Conservation (phyloP, 2,329 filamentous ascomycete species). For the Macrophomina phaseolina region DNA sequence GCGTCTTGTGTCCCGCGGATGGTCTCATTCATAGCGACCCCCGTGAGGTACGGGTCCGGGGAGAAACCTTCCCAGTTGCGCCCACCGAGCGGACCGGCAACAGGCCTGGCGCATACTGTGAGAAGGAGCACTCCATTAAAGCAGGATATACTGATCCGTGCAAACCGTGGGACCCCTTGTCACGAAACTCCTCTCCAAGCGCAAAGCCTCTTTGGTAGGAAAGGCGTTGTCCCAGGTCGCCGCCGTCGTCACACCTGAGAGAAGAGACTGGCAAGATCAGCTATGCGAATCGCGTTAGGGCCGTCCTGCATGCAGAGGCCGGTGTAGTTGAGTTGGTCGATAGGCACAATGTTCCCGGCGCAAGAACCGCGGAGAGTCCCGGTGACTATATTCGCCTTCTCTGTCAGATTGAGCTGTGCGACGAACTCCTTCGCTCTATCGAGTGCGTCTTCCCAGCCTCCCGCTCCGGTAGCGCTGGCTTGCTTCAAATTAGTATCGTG, state of each 20-base stretch:
- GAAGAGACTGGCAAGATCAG: constrained; percentile 41
- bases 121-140: not conserved
- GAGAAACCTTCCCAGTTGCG: constrained; percentile 58
- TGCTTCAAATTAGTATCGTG: not conserved
- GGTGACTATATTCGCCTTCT: constrained; percentile 45
- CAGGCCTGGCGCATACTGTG: constrained; percentile 32
- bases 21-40: constrained; percentile 49
- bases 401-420: constrained; percentile 42
- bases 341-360: constrained; percentile 43
- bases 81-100: constrained; percentile 52
- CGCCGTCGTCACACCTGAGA: constrained; percentile 44
- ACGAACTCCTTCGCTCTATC: constrained; percentile 42
- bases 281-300: constrained; percentile 30
- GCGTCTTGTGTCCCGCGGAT: constrained; percentile 52
- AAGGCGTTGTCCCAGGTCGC: constrained; percentile 48
- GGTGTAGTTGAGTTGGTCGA: constrained; percentile 44
- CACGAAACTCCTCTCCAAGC: constrained; percentile 40
- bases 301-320: constrained; percentile 50
- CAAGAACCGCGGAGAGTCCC: constrained; percentile 31
- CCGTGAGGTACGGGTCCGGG: constrained; percentile 55
- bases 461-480: constrained; percentile 30
- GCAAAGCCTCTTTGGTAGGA: constrained; percentile 39
- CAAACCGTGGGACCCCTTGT: constrained; percentile 47
- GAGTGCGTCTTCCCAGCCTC: constrained; percentile 44
- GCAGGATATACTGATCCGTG: constrained; percentile 38